Percentiles rank a stretch among this genome's conserved stretches.
Conservation (phyloP, 495 filamentous ascomycete genomes). For the Clohesyomyces aquaticus region DNA sequence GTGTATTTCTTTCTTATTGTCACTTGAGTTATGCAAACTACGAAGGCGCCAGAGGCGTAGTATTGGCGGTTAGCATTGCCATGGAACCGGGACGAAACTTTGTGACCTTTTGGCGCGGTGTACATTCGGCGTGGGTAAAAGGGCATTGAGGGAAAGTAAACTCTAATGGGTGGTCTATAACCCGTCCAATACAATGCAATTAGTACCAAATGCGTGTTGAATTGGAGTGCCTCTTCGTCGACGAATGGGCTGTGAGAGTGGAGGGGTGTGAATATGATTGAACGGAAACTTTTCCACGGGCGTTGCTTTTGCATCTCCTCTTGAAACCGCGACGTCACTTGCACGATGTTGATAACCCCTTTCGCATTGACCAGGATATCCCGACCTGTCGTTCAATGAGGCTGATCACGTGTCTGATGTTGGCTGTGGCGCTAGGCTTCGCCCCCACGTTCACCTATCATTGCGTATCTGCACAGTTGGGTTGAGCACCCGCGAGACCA, state of each 20-base stretch:
- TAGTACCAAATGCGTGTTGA: not conserved
- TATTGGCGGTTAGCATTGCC: conserved; percentile 10
- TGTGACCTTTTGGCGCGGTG: conserved; percentile 11
- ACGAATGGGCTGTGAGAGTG: not conserved
- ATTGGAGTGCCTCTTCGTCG: not conserved
- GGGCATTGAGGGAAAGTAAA: not conserved
- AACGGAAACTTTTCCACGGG: not conserved
- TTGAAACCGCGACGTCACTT: too few relatives aligned
- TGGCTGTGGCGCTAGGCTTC: not conserved
- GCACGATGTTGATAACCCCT: not conserved
- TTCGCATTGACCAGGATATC: conserved; percentile 3
- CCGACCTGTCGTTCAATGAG: not conserved
- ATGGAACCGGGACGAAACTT: not conserved
- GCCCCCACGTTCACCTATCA: conserved; percentile 14
- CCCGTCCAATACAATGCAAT: not conserved
- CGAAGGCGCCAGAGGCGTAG: conserved; percentile 14
- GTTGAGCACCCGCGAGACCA: not conserved
- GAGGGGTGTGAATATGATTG: not conserved
- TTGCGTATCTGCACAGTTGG: conserved; percentile 11
- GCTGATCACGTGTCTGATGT: conserved; percentile 5
- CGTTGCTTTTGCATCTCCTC: not conserved
- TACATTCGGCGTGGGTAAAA: conserved; percentile 12
- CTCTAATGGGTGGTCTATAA: conserved; percentile 2
- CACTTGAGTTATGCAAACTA: conserved; percentile 23
- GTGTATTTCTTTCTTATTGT: conserved; percentile 20